Evolutionary conservation across 495 filamentous ascomycete genomes (phyloP), one percentile per base, ranked within the genome.

Genomic region (Jackrogersella minutella): DNA sequence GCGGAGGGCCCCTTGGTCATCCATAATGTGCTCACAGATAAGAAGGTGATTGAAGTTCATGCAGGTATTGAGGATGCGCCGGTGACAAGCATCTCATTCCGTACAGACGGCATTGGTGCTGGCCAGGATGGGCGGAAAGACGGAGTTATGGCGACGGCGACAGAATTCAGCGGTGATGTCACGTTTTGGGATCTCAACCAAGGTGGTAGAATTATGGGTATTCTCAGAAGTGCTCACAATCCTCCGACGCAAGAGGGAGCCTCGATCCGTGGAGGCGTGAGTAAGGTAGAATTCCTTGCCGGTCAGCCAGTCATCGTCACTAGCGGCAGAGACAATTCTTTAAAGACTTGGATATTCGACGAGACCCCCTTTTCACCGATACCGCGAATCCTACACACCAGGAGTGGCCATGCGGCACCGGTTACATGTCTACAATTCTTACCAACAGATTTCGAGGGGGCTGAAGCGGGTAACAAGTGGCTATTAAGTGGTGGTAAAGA

Each of bases 291-390:
- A 71, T 99, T 98, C 71, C 80, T 99, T 16, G 79, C 90, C n/a
- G 93, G 93, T 2, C 96, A 98, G 73, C 91, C 91, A 13, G 87
- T 97, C 0, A 83, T 99, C 28, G 83, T 97, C 26, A 96, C 93
- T 2, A 92, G 90, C 58, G 96, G 93, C 21, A 83, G 90, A 31
- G 95, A 99, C 75, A 99, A 99, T 75, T 90, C 92, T 30, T 79
- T 99, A 37, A 96, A 92, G 74, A 92, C 90, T 3, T 97, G 93
- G 93, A 93, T 97, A 61, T 96, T 97, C 66, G 92, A 97, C 71
- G 88, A 93, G 60, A 87, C 87, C 2, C 91, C 92, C 2, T 93
- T 93, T 74, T 93, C 91, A 1, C 87, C 92, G 0, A 84, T 92
- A 30, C 95, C 95, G 7, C 85, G 93, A 30, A 89, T 91, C 17